Evolutionary conservation across 306 rosid species (phyloP), one percentile per base, ranked within the genome.

Genomic region (Quercus cerris): DNA sequence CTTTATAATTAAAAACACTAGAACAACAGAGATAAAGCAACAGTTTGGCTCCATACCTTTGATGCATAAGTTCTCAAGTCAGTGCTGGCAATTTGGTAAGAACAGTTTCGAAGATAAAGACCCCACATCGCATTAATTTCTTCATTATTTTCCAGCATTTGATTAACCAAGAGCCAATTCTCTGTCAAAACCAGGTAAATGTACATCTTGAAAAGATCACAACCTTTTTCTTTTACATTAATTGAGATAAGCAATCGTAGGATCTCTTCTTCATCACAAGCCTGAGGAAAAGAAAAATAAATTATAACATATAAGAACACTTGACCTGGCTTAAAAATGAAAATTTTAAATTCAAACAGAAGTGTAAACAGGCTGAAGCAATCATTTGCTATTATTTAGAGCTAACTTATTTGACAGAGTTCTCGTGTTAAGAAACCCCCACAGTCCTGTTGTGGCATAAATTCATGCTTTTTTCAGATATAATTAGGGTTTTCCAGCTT

Each of bases 51-150:
- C n/a, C 82, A 12, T 57, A 95, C 98, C 99, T 91, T 91, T 3
- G 99, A 78, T 44, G 99, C 94, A 78, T 83, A 90, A 19, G 94
- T 73, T 76, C 99, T 88, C 80, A 95, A 85, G 82, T 95, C 97
- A 0, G 98, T 87, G 46, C 91, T 89, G 74, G 94, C 71, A 74
- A 95, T 93, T 55, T 87, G 87, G 84, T 82, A 89, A 71, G 94
- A 91, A 83, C 98, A 95, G 70, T 88, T 83, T 86, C 85, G 74
- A 52, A 93, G 88, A 77, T 58, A 93, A 22, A 74, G 84, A 41
- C 87, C 78, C 89, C 91, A 91, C 97, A 88, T 87, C 81, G 90
- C 94, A 64, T 81, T 71, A 55, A 86, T 77, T 19, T 75, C 87
- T 38, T 79, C 87, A 78, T 88, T 85, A 86, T 75, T 83, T 56